Conservation (phyloP, 2,329 filamentous ascomycete genomes). For the Lachnellula suecica region DNA sequence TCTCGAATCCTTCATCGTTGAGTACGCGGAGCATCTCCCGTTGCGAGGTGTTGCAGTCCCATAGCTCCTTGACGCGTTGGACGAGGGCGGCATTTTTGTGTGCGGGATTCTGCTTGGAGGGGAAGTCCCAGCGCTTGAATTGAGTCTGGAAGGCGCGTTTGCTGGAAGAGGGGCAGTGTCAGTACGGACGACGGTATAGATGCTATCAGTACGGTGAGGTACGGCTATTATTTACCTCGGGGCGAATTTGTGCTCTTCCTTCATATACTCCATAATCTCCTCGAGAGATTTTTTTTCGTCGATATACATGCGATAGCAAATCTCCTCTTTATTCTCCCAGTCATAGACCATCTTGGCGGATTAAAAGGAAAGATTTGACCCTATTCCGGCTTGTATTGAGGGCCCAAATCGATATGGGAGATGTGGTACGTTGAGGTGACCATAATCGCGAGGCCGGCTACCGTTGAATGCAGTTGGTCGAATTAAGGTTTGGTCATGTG, state of each 20-base stretch:
- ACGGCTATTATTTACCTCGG: slow-evolving; percentile 57
- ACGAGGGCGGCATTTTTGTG: slow-evolving; percentile 69
- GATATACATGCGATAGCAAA: slow-evolving; percentile 73
- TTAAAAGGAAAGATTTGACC: slow-evolving; percentile 1
- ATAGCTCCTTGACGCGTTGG: slow-evolving; percentile 71
- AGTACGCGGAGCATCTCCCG: slow-evolving; percentile 72
- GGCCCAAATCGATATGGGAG: slow-evolving; percentile 7
- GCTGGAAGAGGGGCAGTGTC: slow-evolving; percentile 40
- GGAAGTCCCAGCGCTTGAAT: slow-evolving; percentile 78
- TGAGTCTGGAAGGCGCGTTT: slow-evolving; percentile 76
- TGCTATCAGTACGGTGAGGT: slow-evolving; percentile 22
- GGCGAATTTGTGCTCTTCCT: slow-evolving; percentile 61
- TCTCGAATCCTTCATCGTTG: slow-evolving; percentile 69
- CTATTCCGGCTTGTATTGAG: not conserved
- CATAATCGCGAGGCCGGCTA: slow-evolving; percentile 16
- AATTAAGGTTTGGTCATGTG: too few relatives aligned
- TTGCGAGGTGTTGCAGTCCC: slow-evolving; percentile 72
- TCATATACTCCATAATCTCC: slow-evolving; percentile 74
- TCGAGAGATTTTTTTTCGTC: slow-evolving; percentile 71
- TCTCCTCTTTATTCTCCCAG: slow-evolving; percentile 65
- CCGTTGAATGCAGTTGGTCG: slow-evolving; percentile 2
- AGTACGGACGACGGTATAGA: slow-evolving; percentile 19
- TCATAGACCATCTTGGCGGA: slow-evolving; percentile 51
- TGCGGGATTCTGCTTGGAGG: slow-evolving; percentile 69
- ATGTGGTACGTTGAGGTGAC: slow-evolving; percentile 22